phyloP scores from a whole-genome alignment of 371 early-diverging fungal genomes.

The Parasitella parasitica region DNA sequence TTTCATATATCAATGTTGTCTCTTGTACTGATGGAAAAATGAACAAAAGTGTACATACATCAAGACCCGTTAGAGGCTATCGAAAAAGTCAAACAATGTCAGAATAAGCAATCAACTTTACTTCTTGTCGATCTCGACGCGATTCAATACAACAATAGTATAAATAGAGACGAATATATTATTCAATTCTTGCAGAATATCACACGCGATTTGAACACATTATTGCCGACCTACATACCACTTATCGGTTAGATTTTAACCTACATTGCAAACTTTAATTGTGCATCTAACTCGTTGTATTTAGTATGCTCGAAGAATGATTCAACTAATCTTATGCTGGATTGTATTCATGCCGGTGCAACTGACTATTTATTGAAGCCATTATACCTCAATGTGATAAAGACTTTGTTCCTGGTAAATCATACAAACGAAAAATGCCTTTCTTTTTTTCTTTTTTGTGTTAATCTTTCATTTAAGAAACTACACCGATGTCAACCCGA shows the following conservation, averaged over 20 bases:
- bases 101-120: slow-evolving; percentile 19
- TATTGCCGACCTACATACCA: slow-evolving; percentile 16
- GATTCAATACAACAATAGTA: not conserved
- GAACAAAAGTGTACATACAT: not conserved
- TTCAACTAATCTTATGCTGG: slow-evolving; percentile 33
- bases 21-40: not conserved
- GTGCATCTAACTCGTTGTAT: not conserved
- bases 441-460: slow-evolving; percentile 1
- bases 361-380: slow-evolving; percentile 55
- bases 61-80: not conserved
- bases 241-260: slow-evolving; percentile 11
- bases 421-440: not conserved
- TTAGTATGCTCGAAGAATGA: slow-evolving; percentile 33
- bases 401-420: slow-evolving; percentile 56
- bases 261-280: not conserved
- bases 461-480: slow-evolving; percentile 10
- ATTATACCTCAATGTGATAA: slow-evolving; percentile 45
- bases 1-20: not conserved
- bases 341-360: slow-evolving; percentile 52
- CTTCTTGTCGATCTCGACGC: slow-evolving; percentile 29
- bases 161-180: not conserved
- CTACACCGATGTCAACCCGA: slow-evolving; percentile 15
- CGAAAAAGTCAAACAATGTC: not conserved
- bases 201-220: slow-evolving; percentile 13
- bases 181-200: slow-evolving; percentile 10